phyloP scores from a whole-genome alignment of 1,284 basidiomycete genomes.

The Erythrobasidium hasegawianum region DNA sequence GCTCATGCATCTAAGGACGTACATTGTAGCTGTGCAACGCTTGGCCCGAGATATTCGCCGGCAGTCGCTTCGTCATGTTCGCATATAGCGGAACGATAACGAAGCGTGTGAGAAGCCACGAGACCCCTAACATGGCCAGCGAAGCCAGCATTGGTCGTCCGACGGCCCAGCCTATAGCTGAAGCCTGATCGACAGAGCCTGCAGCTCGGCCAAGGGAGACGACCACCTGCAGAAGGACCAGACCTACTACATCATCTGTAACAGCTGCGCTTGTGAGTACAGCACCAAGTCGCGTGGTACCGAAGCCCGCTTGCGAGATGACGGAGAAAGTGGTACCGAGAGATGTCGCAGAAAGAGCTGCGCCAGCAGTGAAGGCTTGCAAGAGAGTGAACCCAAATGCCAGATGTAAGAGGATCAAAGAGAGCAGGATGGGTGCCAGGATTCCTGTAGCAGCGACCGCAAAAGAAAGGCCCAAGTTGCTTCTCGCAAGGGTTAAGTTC shows the following conservation, averaged over 20 bases:
- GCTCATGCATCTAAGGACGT: neutral
- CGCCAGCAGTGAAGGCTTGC: constrained; percentile 57
- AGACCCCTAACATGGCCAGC: constrained; percentile 48
- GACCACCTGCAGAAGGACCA: constrained; percentile 52
- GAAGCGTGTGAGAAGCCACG: constrained; percentile 45
- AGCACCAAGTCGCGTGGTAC: constrained; percentile 54
- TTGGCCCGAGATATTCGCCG: neutral
- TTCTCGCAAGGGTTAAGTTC: constrained; percentile 50
- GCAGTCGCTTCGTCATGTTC: neutral
- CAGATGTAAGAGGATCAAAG: constrained; percentile 52
- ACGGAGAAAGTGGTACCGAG: constrained; percentile 58
- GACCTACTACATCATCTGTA: constrained; percentile 58
- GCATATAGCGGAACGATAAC: constrained; percentile 43
- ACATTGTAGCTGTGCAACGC: constrained; percentile 23
- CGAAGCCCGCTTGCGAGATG: constrained; percentile 50
- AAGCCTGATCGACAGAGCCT: constrained; percentile 8
- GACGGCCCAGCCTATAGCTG: constrained; percentile 49
- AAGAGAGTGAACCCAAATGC: constrained; percentile 44
- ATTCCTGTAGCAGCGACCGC: constrained; percentile 55
- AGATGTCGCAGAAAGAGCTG: constrained; percentile 56
- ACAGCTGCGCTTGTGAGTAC: constrained; percentile 57
- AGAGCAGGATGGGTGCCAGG: constrained; percentile 53
- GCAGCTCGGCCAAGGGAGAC: constrained; percentile 10
- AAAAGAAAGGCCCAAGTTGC: constrained; percentile 53
- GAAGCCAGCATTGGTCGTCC: constrained; percentile 53